These are phyloP conservation scores for Suillus spraguei DNA, from an alignment of 768 basidiomycete species.

Conservation along the genomic window DNA sequence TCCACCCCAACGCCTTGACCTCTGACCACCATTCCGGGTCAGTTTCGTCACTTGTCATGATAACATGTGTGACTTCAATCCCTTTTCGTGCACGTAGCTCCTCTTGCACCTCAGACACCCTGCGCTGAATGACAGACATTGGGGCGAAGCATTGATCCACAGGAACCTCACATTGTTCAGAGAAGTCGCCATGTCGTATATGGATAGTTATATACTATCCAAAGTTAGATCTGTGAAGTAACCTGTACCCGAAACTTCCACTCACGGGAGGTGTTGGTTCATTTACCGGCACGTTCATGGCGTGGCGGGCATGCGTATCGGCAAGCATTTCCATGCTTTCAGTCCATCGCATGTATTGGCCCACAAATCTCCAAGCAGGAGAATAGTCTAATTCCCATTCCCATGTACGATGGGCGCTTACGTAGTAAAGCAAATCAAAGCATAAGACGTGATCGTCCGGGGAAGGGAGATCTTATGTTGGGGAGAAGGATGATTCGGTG, in stretches of 20 bases:
- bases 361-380: slow-evolving; percentile 60
- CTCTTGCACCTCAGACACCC: slow-evolving; percentile 57
- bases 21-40: slow-evolving; percentile 58
- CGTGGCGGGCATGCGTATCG: slow-evolving; percentile 45
- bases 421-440: slow-evolving; percentile 28
- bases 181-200: slow-evolving; percentile 58
- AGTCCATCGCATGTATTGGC: slow-evolving; percentile 53
- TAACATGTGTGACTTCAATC: slow-evolving; percentile 48
- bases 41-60: slow-evolving; percentile 67
- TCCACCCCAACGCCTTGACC: slow-evolving; percentile 54
- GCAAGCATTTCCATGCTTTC: slow-evolving; percentile 44
- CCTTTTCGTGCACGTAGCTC: slow-evolving; percentile 48
- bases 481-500: slow-evolving; percentile 18
- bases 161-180: slow-evolving; percentile 43
- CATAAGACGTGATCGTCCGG: slow-evolving; percentile 31
- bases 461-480: slow-evolving; percentile 16
- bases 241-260: slow-evolving; percentile 8
- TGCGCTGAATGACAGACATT: slow-evolving; percentile 49
- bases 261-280: slow-evolving; percentile 51
- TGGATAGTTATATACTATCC: slow-evolving; percentile 59
- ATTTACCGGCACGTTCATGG: slow-evolving; percentile 41
- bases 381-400: slow-evolving; percentile 60
- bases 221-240: slow-evolving; percentile 5
- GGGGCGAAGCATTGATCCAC: slow-evolving; percentile 52
- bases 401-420: slow-evolving; percentile 46